Percentiles rank a stretch among this genome's conserved stretches.
phyloP scores from a whole-genome alignment of 768 basidiomycete genomes.

The Mrakia frigida region DNA sequence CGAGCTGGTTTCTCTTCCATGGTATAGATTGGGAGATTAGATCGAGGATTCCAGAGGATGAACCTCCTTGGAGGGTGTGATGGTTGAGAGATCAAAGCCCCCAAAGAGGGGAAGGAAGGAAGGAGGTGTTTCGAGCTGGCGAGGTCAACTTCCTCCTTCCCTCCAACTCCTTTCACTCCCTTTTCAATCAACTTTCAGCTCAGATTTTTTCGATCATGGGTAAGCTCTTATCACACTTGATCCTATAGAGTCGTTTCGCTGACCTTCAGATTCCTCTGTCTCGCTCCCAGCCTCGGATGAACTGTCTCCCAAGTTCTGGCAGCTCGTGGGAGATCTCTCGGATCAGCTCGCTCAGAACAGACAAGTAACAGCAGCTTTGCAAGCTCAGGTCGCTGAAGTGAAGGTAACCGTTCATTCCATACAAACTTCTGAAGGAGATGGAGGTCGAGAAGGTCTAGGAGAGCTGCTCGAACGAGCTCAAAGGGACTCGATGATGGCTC shows the following conservation, averaged over 20 bases:
- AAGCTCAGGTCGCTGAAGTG: constrained; percentile 62
- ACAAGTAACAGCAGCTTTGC: constrained; percentile 62
- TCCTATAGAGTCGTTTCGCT: not conserved
- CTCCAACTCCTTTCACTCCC: not conserved
- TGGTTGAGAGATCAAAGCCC: not conserved
- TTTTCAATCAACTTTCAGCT: not conserved
- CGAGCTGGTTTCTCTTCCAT: constrained; percentile 18
- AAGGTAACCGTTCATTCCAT: constrained; percentile 54
- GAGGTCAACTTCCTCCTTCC: not conserved
- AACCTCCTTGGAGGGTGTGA: not conserved
- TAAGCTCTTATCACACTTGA: not conserved
- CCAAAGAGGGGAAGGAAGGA: too few relatives aligned
- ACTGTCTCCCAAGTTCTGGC: constrained; percentile 53
- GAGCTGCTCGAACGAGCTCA: not conserved
- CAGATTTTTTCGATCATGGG: not conserved
- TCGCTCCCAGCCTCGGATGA: constrained; percentile 3
- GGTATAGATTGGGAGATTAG: not conserved
- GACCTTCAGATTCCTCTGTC: too few relatives aligned
- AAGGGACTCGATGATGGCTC: not conserved
- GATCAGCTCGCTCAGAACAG: constrained; percentile 66
- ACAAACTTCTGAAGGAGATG: not conserved
- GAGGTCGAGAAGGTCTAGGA: not conserved
- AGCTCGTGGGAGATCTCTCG: constrained; percentile 71
- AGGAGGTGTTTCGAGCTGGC: not conserved
- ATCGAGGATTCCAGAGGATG: not conserved